phyloP scores from a whole-genome alignment of 1,284 basidiomycete species.

The Malassezia equina region DNA sequence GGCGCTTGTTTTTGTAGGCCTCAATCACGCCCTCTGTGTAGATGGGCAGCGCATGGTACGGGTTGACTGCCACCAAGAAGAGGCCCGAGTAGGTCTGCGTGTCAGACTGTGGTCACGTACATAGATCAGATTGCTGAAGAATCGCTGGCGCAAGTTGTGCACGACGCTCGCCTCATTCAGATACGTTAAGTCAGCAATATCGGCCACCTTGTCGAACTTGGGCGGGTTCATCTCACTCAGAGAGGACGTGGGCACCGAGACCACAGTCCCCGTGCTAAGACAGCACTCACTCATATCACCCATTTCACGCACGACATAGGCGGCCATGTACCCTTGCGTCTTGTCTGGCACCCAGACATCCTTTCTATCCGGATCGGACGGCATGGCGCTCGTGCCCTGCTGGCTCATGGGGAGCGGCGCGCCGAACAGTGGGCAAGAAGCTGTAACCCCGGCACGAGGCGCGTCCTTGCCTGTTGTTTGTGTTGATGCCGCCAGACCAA shows the following conservation, averaged over 20 bases:
- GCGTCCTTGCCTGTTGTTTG: constrained; percentile 3
- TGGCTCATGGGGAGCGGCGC: constrained; percentile 2
- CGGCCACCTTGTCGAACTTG: constrained; percentile 93
- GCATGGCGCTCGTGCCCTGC: neutral
- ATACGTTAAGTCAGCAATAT: constrained; percentile 96
- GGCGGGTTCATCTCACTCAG: constrained; percentile 64
- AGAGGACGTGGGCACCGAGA: constrained; percentile 43
- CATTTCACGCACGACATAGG: constrained; percentile 76
- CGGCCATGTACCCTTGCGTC: constrained; percentile 76
- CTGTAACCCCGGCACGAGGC: neutral
- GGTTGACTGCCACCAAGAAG: constrained; percentile 96
- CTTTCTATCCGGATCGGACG: constrained; percentile 62
- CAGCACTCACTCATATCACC: constrained; percentile 52
- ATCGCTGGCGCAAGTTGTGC: constrained; percentile 83
- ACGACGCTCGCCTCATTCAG: constrained; percentile 97
- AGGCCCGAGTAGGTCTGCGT: constrained; percentile 80
- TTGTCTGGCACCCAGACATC: constrained; percentile 92
- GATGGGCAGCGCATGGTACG: constrained; percentile 82
- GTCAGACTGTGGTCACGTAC: constrained; percentile 55
- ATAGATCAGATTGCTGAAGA: constrained; percentile 85
- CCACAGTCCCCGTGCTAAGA: constrained; percentile 63
- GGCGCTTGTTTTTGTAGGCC: constrained; percentile 80
- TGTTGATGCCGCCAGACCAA: constrained; percentile 10
- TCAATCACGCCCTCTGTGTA: constrained; percentile 86
- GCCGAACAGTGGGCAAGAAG: neutral